Evolutionary conservation across 176 grass and related monocot genomes (phyloP), one percentile per base, ranked within the genome.

Genomic region (Bothriochloa decipiens): DNA sequence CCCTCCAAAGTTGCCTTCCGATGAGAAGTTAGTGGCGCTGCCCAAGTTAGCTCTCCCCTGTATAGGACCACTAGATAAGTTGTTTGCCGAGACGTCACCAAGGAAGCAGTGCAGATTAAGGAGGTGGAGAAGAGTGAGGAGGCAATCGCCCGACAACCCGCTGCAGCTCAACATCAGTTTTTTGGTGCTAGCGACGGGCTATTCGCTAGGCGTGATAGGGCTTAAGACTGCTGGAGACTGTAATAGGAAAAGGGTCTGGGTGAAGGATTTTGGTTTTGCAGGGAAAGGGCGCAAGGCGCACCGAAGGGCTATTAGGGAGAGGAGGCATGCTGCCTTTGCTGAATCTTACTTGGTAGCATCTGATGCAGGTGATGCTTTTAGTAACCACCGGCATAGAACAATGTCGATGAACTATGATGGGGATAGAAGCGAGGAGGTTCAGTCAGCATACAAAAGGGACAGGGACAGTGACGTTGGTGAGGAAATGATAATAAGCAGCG

Each of bases 41-140:
- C 39, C 2, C 70, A 81, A 70, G 64, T 40, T 85, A 41, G 11
- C 49, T 52, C n/a, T 81, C 16, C n/a, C 63, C 33, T 77, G 39
- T 16, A 14, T 79, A 15, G 37, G 28, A 7, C 28, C 37, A 9
- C 73, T 55, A 81, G 69, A 78, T 57, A 89, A 87, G 78, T 53
- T 76, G 87, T 18, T 40, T 43, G 32, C 12, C 1, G 22, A 86
- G 9, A 47, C 58, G 13, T 70, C 82, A 6, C 57, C 87, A 17
- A 61, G 42, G 55, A 90, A 88, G 70, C 75, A 65, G 29, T 75
- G 29, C 83, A 62, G 70, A 41, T 53, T 72, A 16, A 79, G 65
- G 83, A 92, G 82, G 18, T 90, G 93, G 93, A 92, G 82, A 55
- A 95, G 90, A 50, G 78, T 84, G 0, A 86, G 71, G 67, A 84